Conservation (phyloP, 2,329 filamentous ascomycete species). For the Diplocarpon rosae region DNA sequence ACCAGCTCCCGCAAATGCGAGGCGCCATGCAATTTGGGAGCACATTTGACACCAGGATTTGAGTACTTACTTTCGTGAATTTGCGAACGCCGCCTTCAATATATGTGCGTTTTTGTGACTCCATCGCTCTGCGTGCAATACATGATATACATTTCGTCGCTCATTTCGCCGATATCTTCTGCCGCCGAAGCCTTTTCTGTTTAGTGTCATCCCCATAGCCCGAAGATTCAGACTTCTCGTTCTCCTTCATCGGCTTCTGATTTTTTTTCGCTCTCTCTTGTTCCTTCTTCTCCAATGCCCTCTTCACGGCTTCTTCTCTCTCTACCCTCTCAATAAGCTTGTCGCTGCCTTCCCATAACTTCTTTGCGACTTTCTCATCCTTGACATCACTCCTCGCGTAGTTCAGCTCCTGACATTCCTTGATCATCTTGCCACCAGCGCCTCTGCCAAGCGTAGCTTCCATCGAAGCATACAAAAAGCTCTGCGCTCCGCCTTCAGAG, state of each 20-base stretch:
- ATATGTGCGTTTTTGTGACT: background rate
- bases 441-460: slow-evolving; percentile 58
- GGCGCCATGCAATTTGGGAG: too few relatives aligned
- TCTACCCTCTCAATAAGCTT: slow-evolving; percentile 72
- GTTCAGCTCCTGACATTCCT: slow-evolving; percentile 74
- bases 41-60: too few relatives aligned
- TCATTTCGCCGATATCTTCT: slow-evolving; percentile 21
- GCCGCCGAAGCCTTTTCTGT: slow-evolving; percentile 22
- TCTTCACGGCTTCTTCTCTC: slow-evolving; percentile 59
- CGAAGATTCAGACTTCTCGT: slow-evolving; percentile 27
- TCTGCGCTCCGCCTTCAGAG: slow-evolving; percentile 72
- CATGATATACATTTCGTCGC: background rate
- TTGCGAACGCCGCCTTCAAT: too few relatives aligned
- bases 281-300: slow-evolving; percentile 29
- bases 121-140: slow-evolving; percentile 7
- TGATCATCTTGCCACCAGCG: slow-evolving; percentile 62
- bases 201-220: slow-evolving; percentile 19
- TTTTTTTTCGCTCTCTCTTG: slow-evolving; percentile 27
- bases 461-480: slow-evolving; percentile 77
- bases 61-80: too few relatives aligned
- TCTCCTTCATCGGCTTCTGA: slow-evolving; percentile 11
- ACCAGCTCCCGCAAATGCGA: too few relatives aligned
- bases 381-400: slow-evolving; percentile 62
- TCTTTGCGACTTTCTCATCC: slow-evolving; percentile 71
- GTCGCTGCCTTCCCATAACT: slow-evolving; percentile 83